A percentile compares a stretch with the other conserved stretches of the same genome.
Conservation (phyloP, 179 eudicot species). For the Drosera spatulata region DNA sequence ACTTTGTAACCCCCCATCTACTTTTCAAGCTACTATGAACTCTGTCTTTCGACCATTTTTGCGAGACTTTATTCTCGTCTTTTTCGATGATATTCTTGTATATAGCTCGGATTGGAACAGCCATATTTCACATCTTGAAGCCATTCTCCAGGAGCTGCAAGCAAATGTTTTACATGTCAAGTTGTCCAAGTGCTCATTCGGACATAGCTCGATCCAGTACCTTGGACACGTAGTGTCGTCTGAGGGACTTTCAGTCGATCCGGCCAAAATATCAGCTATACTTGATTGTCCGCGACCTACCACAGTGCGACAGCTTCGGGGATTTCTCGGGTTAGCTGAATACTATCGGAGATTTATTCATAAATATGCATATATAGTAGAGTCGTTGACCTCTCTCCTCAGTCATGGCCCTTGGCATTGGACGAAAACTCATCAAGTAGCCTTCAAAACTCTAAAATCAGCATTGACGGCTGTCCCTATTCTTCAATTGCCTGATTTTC, state of each 20-base stretch:
- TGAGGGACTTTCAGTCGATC: background rate
- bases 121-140: background rate
- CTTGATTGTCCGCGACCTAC: background rate
- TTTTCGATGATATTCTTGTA: background rate
- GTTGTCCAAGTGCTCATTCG: background rate
- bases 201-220: background rate
- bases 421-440: background rate
- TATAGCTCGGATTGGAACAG: background rate
- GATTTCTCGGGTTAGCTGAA: no score
- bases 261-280: background rate
- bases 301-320: background rate
- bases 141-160: no score
- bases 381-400: background rate
- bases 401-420: background rate
- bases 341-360: no score
- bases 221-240: background rate
- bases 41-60: background rate
- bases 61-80: background rate
- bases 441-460: background rate
- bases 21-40: no score
- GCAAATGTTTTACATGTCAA: background rate
- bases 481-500: constrained; percentile 1
- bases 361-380: background rate
- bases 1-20: no score
- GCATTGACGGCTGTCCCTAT: background rate